Percentiles rank a stretch among this genome's conserved stretches.
These are phyloP conservation scores for Leucaena leucocephala DNA, from an alignment of 306 rosid genomes.

Conservation along the genomic window DNA sequence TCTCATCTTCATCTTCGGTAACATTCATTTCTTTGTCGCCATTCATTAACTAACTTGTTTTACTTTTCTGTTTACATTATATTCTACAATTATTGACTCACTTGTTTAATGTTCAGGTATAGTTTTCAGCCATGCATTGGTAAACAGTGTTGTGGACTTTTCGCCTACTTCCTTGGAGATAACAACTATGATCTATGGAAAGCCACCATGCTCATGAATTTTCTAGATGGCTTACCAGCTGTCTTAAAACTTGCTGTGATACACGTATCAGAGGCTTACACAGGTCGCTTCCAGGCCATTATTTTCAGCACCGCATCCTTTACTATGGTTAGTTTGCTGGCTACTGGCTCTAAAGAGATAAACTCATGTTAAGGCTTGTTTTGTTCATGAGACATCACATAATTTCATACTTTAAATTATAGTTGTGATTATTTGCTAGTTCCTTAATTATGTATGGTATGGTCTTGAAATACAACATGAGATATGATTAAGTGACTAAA, in stretches of 20 bases:
- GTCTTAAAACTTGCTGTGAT: background rate
- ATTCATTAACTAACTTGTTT: no score
- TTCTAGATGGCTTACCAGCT: background rate
- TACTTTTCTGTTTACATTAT: no score
- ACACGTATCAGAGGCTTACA: background rate
- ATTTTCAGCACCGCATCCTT: background rate
- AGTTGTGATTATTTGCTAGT: no score
- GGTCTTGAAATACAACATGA: no score
- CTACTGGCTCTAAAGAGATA: background rate
- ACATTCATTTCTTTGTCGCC: no score
- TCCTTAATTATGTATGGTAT: no score
- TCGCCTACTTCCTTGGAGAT: background rate
- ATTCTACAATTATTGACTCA: background rate
- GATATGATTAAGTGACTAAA: no score
- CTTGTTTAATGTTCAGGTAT: background rate
- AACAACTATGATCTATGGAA: no score
- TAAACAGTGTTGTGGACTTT: background rate
- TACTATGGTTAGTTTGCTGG: background rate
- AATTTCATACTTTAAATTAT: no score
- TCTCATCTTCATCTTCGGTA: background rate
- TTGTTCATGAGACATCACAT: no score
- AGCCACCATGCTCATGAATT: background rate
- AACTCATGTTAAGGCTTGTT: background rate
- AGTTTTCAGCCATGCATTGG: background rate
- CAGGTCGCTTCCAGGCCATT: background rate